A percentile compares a stretch with the other conserved stretches of the same genome.
Evolutionary conservation across 2,329 filamentous ascomycete species (phyloP).

Genomic region (Aureobasidium sp.): DNA sequence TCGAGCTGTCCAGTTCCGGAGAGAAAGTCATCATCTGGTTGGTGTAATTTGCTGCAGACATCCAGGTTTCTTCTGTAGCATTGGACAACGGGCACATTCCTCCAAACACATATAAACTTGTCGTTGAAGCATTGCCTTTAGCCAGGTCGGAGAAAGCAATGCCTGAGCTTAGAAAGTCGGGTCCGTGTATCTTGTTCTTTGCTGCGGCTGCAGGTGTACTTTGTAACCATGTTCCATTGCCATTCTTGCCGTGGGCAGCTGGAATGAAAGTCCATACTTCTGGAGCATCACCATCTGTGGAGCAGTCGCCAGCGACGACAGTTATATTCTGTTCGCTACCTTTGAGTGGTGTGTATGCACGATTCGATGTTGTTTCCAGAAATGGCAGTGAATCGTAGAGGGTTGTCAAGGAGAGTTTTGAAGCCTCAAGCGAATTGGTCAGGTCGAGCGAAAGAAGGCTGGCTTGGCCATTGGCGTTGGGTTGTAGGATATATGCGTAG

Average conservation of each 20-base stretch:
- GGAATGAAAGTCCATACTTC: constrained; percentile 63
- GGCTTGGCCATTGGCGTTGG: constrained; percentile 42
- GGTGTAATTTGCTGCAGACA: constrained; percentile 66
- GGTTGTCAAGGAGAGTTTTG: constrained; percentile 37
- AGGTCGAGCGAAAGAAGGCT: constrained; percentile 61
- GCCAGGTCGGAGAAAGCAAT: constrained; percentile 62
- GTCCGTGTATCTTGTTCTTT: constrained; percentile 31
- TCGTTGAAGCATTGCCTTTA: constrained; percentile 46
- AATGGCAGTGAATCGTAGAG: constrained; percentile 59
- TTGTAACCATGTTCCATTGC: constrained; percentile 51
- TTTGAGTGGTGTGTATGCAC: constrained; percentile 61
- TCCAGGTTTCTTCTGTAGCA: constrained; percentile 50
- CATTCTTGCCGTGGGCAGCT: constrained; percentile 33
- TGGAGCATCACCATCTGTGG: constrained; percentile 42
- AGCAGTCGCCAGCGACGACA: constrained; percentile 69
- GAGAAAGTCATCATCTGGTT: constrained; percentile 67
- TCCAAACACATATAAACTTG: constrained; percentile 68
- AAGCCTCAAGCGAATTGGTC: constrained; percentile 48
- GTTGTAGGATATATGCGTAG: constrained; percentile 63
- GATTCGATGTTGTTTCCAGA: constrained; percentile 41
- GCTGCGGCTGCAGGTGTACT: constrained; percentile 28
- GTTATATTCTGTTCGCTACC: constrained; percentile 62
- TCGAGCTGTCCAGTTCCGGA: constrained; percentile 31
- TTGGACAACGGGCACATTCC: constrained; percentile 69
- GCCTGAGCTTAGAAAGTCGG: constrained; percentile 53